Percentiles rank a stretch among this genome's conserved stretches.
Evolutionary conservation across 495 filamentous ascomycete species (phyloP).

Genomic region (Hypoxylon subgilvum): DNA sequence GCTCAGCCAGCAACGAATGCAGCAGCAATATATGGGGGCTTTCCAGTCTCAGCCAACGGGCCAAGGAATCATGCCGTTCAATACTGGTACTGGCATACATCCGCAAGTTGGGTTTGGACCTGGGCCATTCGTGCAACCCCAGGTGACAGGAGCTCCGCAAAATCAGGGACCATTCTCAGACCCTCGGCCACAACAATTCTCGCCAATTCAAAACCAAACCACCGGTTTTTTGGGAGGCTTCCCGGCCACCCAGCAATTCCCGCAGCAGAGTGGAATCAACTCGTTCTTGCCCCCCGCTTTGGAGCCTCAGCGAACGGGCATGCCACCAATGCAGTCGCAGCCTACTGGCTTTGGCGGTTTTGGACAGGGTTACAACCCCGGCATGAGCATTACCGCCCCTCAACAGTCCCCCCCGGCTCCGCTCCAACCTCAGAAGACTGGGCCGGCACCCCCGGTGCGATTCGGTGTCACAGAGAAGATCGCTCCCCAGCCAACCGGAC

Average conservation of each 20-base stretch:
- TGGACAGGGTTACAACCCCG: conserved; percentile 47
- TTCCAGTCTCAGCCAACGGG: conserved; percentile 53
- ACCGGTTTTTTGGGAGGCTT: conserved; percentile 70
- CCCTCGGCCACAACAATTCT: conserved; percentile 63
- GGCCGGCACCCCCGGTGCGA: conserved; percentile 85
- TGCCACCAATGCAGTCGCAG: conserved; percentile 50
- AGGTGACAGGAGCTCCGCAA: conserved; percentile 47
- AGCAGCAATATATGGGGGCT: conserved; percentile 57
- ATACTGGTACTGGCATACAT: conserved; percentile 47
- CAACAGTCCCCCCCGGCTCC: conserved; percentile 55
- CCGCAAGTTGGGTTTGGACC: conserved; percentile 66
- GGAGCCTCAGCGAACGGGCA: conserved; percentile 60
- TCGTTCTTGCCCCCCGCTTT: conserved; percentile 61
- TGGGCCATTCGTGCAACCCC: conserved; percentile 55
- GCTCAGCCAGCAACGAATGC: conserved; percentile 69
- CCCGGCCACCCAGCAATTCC: conserved; percentile 49
- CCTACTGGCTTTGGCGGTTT: conserved; percentile 66
- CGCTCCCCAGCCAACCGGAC: conserved; percentile 85
- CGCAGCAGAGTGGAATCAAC: conserved; percentile 60
- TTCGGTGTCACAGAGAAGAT: conserved; percentile 89
- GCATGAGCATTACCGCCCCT: conserved; percentile 53
- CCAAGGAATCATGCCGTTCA: conserved; percentile 49
- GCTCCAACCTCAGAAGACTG: conserved; percentile 87
- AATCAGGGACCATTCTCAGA: conserved; percentile 55
- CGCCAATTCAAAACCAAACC: conserved; percentile 65